Conservation (phyloP, 306 rosid genomes). For the Sesbania bispinosa region DNA sequence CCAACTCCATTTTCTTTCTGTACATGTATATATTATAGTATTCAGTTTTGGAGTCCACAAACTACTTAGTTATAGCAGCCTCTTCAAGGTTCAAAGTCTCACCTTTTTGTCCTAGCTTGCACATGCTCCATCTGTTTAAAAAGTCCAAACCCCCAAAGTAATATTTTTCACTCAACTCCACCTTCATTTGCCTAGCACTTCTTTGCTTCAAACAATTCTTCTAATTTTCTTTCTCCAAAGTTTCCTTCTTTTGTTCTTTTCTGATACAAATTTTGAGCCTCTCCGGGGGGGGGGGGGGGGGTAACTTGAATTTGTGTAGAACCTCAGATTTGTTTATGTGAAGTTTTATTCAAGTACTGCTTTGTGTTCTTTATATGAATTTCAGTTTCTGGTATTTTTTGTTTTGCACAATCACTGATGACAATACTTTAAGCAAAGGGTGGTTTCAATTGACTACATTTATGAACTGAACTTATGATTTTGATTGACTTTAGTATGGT, state of each 20-base stretch:
- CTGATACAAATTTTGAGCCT: background rate
- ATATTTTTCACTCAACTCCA: too few relatives aligned
- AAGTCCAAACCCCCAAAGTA: background rate
- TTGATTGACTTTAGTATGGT: background rate
- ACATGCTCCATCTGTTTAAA: constrained; percentile 1
- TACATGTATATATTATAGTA: background rate
- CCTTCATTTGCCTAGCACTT: background rate
- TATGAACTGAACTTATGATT: background rate
- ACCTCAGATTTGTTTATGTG: constrained; percentile 31
- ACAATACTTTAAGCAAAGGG: background rate
- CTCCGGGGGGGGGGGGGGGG: too few relatives aligned
- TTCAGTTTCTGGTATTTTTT: background rate
- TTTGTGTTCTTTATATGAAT: background rate
- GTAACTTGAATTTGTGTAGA: background rate
- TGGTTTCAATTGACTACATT: background rate
- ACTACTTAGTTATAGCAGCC: background rate
- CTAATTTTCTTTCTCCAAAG: background rate
- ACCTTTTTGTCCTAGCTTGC: constrained; percentile 1
- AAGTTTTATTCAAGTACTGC: constrained; percentile 4
- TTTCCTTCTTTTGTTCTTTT: constrained; percentile 4
- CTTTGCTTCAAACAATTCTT: background rate
- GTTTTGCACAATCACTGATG: background rate
- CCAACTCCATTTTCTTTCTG: background rate
- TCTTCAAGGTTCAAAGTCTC: constrained; percentile 27
- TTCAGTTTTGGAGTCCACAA: constrained; percentile 8